Base-by-base conservation (phyloP, 2,329 filamentous ascomycete genomes). In the Hysterium pulicare region DNA sequence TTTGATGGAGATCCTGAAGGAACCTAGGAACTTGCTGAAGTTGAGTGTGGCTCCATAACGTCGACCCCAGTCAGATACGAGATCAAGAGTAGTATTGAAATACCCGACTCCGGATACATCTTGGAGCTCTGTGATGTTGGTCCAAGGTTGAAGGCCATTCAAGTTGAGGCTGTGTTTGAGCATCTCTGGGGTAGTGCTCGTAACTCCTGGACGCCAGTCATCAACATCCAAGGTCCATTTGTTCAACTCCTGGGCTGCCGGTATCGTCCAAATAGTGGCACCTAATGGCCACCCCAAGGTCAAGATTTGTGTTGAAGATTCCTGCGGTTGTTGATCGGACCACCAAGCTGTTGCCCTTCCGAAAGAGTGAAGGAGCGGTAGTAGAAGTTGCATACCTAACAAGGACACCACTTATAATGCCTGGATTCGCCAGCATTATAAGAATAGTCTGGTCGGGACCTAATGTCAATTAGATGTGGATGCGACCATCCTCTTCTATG, bases 391-490 rank as follows among this genome's bases (percentile, higher is more conserved):
- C 34, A 23, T 22, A 15, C 19, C 34, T 22, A n/a, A 37, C n/a
- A 6, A 37, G 13, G 34, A 37, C 10, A 21, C n/a, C 6, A 13
- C 13, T 23, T 11, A 23, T 17, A 4, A 23, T n/a, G 7, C 16
- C 20, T 4, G 34, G 34, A 23, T 21, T 37, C 24, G 34, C 11
- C 17, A 37, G 34, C 15, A 11, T 37, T 37, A 37, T 37, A 11
- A 37, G 20, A 4, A 16, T 23, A 11, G 11, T 22, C 13, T 22
- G 34, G 15, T 6, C 34, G 8, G 20, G 7, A 6, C 10, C n/a
- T 9, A 37, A 5, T 9, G 3, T 23, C 9, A 37, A 4, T 15
- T 37, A 21, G n/a, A 37, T 7, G 11, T 11, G 17, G n/a, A 23
- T 23, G 16, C 19, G 34, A 21, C 6, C 34, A 37, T 37, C 20